A percentile compares a stretch with the other conserved stretches of the same genome.
These are phyloP conservation scores for Tulasnella sp. DNA, from an alignment of 768 basidiomycete species.

Conservation along the genomic window DNA sequence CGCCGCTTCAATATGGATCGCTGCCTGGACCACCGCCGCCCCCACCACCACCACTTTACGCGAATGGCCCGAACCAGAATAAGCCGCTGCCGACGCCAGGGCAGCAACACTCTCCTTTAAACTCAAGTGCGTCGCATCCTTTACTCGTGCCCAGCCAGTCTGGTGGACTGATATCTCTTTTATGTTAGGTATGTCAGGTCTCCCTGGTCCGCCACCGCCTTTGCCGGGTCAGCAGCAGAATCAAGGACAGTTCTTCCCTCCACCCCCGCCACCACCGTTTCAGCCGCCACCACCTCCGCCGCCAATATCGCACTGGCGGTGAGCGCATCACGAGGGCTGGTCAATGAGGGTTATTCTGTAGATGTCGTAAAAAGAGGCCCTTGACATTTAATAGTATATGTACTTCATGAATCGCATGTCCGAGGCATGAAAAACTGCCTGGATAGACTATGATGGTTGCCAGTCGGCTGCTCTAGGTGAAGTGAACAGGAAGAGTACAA, in stretches of 20 bases:
- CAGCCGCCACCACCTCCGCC: constrained; percentile 10
- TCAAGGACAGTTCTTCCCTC: constrained; percentile 2
- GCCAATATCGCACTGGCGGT: constrained; percentile 12
- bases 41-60: background rate
- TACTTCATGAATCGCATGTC: no score
- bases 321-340: no score
- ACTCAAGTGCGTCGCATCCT: background rate
- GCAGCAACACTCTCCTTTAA: background rate
- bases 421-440: no score
- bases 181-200: background rate
- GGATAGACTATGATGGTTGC: no score
- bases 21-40: background rate
- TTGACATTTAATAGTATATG: no score
- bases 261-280: constrained; percentile 13
- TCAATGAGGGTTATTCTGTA: no score
- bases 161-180: background rate
- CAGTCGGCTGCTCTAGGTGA: no score
- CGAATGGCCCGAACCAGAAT: background rate
- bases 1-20: background rate
- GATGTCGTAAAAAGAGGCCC: no score
- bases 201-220: constrained; percentile 1
- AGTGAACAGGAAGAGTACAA: no score
- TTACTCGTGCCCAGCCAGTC: background rate
- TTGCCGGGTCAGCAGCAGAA: constrained; percentile 3
- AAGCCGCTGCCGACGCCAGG: constrained; percentile 9